Evolutionary conservation across 2,329 filamentous ascomycete species (phyloP).

Genomic region (Fusarium palustre): DNA sequence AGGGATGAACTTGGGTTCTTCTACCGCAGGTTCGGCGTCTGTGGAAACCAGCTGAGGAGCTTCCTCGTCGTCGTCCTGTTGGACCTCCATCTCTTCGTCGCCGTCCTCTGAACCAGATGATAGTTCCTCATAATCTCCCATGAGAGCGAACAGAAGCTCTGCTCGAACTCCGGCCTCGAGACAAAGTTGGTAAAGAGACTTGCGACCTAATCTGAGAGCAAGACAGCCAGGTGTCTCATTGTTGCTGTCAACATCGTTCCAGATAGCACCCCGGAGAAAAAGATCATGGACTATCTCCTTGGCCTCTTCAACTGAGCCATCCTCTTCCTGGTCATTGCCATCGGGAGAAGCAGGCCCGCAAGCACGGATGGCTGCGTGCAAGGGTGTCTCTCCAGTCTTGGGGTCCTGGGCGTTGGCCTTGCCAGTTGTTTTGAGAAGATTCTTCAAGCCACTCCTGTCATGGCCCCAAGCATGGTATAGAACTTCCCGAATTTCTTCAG

Average conservation of each 20-base stretch:
- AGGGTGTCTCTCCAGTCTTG: slow-evolving; percentile 84
- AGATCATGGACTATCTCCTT: slow-evolving; percentile 78
- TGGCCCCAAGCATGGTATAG: slow-evolving; percentile 68
- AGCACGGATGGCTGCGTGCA: slow-evolving; percentile 90
- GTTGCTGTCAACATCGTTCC: slow-evolving; percentile 91
- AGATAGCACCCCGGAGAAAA: slow-evolving; percentile 90
- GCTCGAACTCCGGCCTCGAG: slow-evolving; percentile 92
- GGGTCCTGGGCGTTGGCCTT: slow-evolving; percentile 83
- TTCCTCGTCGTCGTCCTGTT: slow-evolving; percentile 57
- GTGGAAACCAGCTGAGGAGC: slow-evolving; percentile 50
- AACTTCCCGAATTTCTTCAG: slow-evolving; percentile 62
- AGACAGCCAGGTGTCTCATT: slow-evolving; percentile 94
- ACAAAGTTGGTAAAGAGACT: slow-evolving; percentile 80
- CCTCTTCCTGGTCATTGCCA: slow-evolving; percentile 52
- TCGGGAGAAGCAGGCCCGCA: slow-evolving; percentile 62
- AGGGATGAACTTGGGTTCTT: slow-evolving; percentile 49
- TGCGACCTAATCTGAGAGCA: slow-evolving; percentile 76
- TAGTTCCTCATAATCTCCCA: slow-evolving; percentile 85
- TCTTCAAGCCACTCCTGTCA: slow-evolving; percentile 74
- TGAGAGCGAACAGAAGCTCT: slow-evolving; percentile 83
- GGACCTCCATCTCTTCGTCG: slow-evolving; percentile 62
- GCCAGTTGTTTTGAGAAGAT: slow-evolving; percentile 73
- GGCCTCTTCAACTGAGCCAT: slow-evolving; percentile 67
- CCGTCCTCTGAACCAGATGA: slow-evolving; percentile 66
- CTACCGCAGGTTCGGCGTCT: slow-evolving; percentile 48